Percentiles rank a stretch among this genome's conserved stretches.
Conservation (phyloP, 192 early-diverging fungal genomes). For the Coemansia sp. region DNA sequence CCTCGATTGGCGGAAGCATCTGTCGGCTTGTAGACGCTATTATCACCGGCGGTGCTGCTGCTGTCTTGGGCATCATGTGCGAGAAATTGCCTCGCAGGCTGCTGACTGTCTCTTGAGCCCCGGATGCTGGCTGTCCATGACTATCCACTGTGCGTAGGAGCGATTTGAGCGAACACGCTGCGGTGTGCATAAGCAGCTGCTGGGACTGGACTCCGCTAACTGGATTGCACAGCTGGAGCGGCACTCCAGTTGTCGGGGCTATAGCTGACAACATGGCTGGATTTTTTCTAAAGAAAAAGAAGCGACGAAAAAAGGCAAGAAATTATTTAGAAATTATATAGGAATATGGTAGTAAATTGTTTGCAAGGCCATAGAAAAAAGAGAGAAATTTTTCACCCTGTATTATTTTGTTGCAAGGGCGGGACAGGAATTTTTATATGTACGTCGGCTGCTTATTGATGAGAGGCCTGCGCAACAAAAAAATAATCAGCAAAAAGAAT, state of each 20-base stretch:
- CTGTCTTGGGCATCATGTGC: slow-evolving; percentile 17
- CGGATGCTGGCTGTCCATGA: slow-evolving; percentile 6
- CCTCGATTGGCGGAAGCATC: slow-evolving; percentile 37
- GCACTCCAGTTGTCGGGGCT: not conserved
- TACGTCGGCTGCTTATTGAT: too few relatives aligned
- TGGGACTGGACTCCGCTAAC: slow-evolving; percentile 14
- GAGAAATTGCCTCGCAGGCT: slow-evolving; percentile 26
- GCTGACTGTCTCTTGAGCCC: not conserved
- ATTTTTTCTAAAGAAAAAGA: too few relatives aligned
- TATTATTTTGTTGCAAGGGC: too few relatives aligned
- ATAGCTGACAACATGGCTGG: slow-evolving; percentile 8
- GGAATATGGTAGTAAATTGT: too few relatives aligned
- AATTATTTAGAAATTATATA: too few relatives aligned
- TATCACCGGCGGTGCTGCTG: not conserved
- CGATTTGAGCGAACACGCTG: slow-evolving; percentile 38
- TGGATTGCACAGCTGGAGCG: slow-evolving; percentile 5
- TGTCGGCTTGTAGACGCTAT: slow-evolving; percentile 8
- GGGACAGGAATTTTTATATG: too few relatives aligned
- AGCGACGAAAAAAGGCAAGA: too few relatives aligned
- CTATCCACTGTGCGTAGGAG: slow-evolving; percentile 23
- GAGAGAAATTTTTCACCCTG: too few relatives aligned
- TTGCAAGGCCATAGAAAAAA: too few relatives aligned
- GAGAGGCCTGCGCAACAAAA: too few relatives aligned
- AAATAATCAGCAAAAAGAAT: too few relatives aligned
- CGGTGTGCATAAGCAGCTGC: slow-evolving; percentile 33